These are phyloP conservation scores for Podila horticola DNA, from an alignment of 192 early-diverging fungal species.

Conservation along the genomic window DNA sequence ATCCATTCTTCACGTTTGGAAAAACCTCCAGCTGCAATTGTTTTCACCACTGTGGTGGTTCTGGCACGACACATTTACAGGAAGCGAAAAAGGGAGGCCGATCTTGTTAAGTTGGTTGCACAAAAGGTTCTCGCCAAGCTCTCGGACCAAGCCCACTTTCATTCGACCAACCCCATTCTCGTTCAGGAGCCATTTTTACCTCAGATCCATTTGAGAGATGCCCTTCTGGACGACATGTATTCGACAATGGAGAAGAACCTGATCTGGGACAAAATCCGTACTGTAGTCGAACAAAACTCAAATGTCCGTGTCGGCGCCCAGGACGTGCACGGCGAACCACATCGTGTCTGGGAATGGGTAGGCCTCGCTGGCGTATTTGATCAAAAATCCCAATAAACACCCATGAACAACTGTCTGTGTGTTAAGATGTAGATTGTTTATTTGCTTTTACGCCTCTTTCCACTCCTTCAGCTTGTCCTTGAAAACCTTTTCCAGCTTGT, in stretches of 20 bases:
- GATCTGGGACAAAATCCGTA: slow-evolving; percentile 68
- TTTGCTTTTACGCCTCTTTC: slow-evolving; percentile 46
- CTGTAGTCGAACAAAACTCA: slow-evolving; percentile 64
- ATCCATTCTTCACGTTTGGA: neutral
- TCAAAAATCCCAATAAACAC: too few relatives aligned
- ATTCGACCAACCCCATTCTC: slow-evolving; percentile 63
- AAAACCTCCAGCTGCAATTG: neutral
- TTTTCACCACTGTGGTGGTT: neutral
- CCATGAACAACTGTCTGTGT: too few relatives aligned
- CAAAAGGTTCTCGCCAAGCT: slow-evolving; percentile 13
- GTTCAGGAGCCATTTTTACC: slow-evolving; percentile 52
- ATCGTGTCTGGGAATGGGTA: slow-evolving; percentile 75
- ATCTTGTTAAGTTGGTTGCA: neutral
- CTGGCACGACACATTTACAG: neutral
- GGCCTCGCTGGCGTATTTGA: slow-evolving; percentile 19
- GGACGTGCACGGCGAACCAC: slow-evolving; percentile 66
- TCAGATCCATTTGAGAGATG: slow-evolving; percentile 66
- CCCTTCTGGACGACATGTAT: slow-evolving; percentile 54
- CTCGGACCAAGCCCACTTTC: slow-evolving; percentile 55
- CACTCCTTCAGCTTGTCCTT: slow-evolving; percentile 77
- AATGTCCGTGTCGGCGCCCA: slow-evolving; percentile 68
- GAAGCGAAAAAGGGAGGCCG: slow-evolving; percentile 7
- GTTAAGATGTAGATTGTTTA: too few relatives aligned
- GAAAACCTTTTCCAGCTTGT: slow-evolving; percentile 80
- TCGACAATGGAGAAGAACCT: slow-evolving; percentile 44